phyloP scores from a whole-genome alignment of 2,329 filamentous ascomycete species.

The Colletotrichum neosansevieriae region DNA sequence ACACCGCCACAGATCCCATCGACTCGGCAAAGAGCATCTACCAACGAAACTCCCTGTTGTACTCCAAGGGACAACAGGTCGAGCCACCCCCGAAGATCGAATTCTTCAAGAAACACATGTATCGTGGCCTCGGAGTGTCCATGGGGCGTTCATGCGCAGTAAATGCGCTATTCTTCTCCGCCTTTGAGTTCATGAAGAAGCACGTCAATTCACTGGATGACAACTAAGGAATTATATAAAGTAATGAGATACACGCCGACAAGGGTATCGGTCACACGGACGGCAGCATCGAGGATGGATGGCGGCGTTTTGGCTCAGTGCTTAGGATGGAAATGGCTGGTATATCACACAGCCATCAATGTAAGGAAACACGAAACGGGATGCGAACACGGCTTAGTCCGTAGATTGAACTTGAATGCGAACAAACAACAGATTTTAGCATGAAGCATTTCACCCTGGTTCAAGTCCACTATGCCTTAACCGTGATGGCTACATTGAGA shows the following conservation, averaged over 20 bases:
- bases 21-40: constrained; percentile 90
- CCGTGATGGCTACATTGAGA: not conserved
- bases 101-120: constrained; percentile 83
- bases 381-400: constrained; percentile 14
- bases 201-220: constrained; percentile 69
- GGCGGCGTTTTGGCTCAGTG: constrained; percentile 26
- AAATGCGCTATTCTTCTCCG: constrained; percentile 91
- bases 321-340: constrained; percentile 10
- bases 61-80: constrained; percentile 72
- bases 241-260: constrained; percentile 16
- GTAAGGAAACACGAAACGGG: constrained; percentile 5
- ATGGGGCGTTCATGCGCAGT: constrained; percentile 86
- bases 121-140: constrained; percentile 84
- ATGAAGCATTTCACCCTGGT: not conserved
- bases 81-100: constrained; percentile 78
- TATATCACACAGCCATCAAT: not conserved
- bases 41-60: constrained; percentile 82
- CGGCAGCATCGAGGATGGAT: constrained; percentile 14
- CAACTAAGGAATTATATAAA: constrained; percentile 39
- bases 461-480: not conserved
- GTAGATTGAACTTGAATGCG: constrained; percentile 20
- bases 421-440: not conserved
- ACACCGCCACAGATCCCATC: constrained; percentile 67
- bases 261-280: not conserved
- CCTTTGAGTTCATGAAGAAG: constrained; percentile 86